Conservation (phyloP, 176 grass and related monocot species). For the barley (Hordeum vulgare) region DNA sequence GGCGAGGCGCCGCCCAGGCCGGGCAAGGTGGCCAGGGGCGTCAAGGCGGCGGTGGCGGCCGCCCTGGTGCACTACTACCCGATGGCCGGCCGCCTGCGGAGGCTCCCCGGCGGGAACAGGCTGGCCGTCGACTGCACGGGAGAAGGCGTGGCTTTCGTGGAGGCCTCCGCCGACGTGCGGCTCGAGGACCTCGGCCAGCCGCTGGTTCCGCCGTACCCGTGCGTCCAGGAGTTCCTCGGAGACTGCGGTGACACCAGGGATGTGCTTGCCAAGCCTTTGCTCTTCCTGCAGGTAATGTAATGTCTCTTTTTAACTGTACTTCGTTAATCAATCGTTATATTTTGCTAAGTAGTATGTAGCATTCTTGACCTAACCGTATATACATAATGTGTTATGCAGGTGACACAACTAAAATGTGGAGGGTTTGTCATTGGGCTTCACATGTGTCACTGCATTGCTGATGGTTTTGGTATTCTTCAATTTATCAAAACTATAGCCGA, state of each 20-base stretch:
- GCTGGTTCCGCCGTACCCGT: background rate
- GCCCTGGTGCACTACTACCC: background rate
- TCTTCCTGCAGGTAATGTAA: background rate
- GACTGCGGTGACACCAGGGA: background rate
- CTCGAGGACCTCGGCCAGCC: background rate
- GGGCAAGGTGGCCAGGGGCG: background rate
- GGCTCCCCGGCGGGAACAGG: background rate
- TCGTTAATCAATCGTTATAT: background rate
- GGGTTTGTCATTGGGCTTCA: slow-evolving; percentile 6
- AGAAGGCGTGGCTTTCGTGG: background rate
- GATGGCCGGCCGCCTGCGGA: background rate
- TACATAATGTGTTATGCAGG: background rate
- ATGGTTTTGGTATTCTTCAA: background rate
- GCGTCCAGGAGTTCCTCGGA: background rate
- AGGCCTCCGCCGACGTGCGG: background rate
- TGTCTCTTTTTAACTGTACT: background rate
- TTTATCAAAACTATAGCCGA: background rate
- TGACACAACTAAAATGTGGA: slow-evolving; percentile 5
- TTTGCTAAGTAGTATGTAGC: background rate
- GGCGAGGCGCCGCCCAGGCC: background rate
- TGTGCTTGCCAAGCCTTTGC: background rate
- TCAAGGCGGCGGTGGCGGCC: background rate
- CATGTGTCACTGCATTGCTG: background rate
- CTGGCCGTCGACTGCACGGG: background rate
- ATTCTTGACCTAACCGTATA: background rate